Evolutionary conservation across 2,329 filamentous ascomycete genomes (phyloP).

Genomic region (Neofusicoccum ribis): DNA sequence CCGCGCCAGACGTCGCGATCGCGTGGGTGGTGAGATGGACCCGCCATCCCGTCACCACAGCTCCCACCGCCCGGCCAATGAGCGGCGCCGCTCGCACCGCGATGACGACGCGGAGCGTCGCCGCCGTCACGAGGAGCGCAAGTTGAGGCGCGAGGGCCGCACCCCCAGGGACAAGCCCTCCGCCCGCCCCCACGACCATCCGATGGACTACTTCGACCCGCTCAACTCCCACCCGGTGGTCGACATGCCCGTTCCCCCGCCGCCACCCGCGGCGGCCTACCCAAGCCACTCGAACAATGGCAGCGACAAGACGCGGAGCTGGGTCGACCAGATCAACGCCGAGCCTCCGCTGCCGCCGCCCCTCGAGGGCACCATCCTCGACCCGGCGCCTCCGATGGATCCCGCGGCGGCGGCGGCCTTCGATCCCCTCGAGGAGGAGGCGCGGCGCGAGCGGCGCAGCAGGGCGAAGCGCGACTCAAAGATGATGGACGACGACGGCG

Average conservation of each 20-base stretch:
- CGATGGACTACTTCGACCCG: constrained; percentile 46
- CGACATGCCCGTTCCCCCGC: not conserved
- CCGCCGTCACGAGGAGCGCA: constrained; percentile 45
- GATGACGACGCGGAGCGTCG: constrained; percentile 39
- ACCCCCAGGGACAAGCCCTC: constrained; percentile 31
- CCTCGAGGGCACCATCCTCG: constrained; percentile 48
- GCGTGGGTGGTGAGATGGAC: not conserved
- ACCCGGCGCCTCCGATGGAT: constrained; percentile 30
- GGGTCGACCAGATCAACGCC: constrained; percentile 49
- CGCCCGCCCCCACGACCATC: constrained; percentile 32
- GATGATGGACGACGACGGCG: constrained; percentile 1
- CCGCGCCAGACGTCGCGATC: constrained; percentile 15
- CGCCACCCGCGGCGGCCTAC: constrained; percentile 25
- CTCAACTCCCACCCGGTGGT: constrained; percentile 33
- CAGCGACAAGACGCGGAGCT: constrained; percentile 50
- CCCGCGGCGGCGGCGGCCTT: constrained; percentile 15
- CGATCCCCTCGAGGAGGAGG: constrained; percentile 32
- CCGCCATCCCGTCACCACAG: not conserved
- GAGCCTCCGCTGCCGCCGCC: constrained; percentile 50
- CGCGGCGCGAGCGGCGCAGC: constrained; percentile 2
- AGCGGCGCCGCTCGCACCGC: constrained; percentile 37
- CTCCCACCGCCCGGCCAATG: constrained; percentile 31
- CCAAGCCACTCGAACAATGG: constrained; percentile 33
- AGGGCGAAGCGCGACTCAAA: constrained; percentile 18
- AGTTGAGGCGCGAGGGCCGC: constrained; percentile 38